Base-by-base conservation (phyloP, 2,329 filamentous ascomycete species). In the Apiospora kogelbergensis region DNA sequence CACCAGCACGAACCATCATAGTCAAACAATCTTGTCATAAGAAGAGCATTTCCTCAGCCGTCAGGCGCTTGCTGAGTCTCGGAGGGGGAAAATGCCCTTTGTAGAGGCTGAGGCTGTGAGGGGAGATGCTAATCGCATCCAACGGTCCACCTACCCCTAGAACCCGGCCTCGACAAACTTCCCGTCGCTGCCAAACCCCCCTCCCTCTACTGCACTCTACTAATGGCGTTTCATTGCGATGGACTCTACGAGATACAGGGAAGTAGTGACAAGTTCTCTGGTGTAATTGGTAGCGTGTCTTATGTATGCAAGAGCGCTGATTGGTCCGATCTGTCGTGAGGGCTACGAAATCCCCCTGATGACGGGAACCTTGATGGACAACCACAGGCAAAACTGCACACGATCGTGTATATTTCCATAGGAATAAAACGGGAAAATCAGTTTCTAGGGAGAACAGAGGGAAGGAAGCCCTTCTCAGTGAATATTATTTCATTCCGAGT, bases 351-450 rank as follows among this genome's bases (percentile, higher is more conserved):
- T 37, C 30, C 20, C 30, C 53, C 53, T 60, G 53, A 10, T n/a
- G 53, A 11, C 30, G 53, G 53, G 53, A n/a, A 60, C 53, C 53
- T 60, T 60, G 53, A 60, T 60, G 53, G 53, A 30, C 53, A 60
- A 7, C 53, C 26, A 37, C 26, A 20, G 7, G 30, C 17, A 60
- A 22, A 60, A 10, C 20, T 60, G 53, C 53, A 60, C 26, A 60
- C 53, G 53, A 22, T 20, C 9, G 9, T 60, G 53, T 33, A 37
- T 60, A 20, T 37, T 37, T 37, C 26, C 30, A n/a, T 60, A 60
- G 30, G n/a, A 37, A 60, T 33, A 60, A 22, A 60, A 60, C 37
- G 53, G 17, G n/a, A 37, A 60, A n/a, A 1, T 13, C 30, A n/a
- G 20, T 6, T 37, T 37, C 30, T 37, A 4, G 26, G n/a, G 30